These are phyloP conservation scores for Suhomyces canberraensis DNA, from an alignment of 805 yeast genomes.

Conservation along the genomic window DNA sequence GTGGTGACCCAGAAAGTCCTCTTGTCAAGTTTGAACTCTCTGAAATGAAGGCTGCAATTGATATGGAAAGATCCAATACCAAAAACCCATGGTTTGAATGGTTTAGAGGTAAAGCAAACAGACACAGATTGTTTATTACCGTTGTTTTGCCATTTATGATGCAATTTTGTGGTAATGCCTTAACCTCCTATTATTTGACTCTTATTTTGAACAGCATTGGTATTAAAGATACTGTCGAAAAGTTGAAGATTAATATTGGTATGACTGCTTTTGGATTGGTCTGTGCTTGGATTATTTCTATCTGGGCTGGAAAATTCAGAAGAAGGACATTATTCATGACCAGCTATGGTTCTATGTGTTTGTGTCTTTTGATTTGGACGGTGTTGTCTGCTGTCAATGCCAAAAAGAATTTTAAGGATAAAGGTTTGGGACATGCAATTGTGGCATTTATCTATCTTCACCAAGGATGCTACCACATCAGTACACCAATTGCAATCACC, in stretches of 20 bases:
- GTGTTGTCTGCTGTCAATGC: constrained; percentile 22
- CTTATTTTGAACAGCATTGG: constrained; percentile 5
- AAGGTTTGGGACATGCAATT: constrained; percentile 17
- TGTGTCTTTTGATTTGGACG: constrained; percentile 23
- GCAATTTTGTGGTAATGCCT: constrained; percentile 6
- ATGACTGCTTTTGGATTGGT: not conserved
- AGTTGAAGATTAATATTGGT: constrained; percentile 6
- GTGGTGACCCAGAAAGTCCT: constrained; percentile 2
- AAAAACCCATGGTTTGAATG: constrained; percentile 2
- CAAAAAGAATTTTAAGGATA: constrained; percentile 14
- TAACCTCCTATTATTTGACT: constrained; percentile 6
- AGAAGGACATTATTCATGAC: constrained; percentile 1
- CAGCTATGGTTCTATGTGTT: constrained; percentile 19
- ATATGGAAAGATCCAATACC: constrained; percentile 1
- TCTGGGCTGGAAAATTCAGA: not conserved
- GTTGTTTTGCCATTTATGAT: constrained; percentile 2
- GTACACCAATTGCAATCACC: constrained; percentile 4
- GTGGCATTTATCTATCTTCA: constrained; percentile 24
- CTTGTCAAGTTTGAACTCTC: constrained; percentile 3
- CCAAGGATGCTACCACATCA: constrained; percentile 20
- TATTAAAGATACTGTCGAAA: not conserved
- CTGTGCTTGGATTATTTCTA: not conserved
- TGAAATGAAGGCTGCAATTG: constrained; percentile 5
- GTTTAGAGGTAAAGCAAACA: not conserved
- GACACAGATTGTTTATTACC: constrained; percentile 1